phyloP scores from a whole-genome alignment of 306 rosid genomes.

The Lathyrus aphaca region DNA sequence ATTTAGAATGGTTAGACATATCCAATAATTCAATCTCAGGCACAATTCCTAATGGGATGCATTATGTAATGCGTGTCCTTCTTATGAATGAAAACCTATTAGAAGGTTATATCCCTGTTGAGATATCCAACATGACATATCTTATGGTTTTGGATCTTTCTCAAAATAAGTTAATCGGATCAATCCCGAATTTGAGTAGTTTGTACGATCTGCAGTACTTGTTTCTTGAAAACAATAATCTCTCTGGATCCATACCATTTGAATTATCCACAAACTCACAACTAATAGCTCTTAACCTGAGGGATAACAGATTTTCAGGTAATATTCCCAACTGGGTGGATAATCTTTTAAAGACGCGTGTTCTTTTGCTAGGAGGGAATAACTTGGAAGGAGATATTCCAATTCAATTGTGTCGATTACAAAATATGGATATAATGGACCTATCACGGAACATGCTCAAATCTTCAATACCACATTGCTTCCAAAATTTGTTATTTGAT shows the following conservation, averaged over 20 bases:
- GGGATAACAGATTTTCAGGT: slow-evolving; percentile 24
- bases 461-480: neutral
- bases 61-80: rapidly evolving
- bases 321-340: slow-evolving; percentile 8
- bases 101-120: slow-evolving; percentile 35
- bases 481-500: neutral
- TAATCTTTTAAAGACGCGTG: neutral
- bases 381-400: neutral
- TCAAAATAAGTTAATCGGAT: slow-evolving; percentile 20
- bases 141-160: slow-evolving; percentile 27
- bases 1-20: rapidly evolving
- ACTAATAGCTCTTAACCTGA: neutral
- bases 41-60: slow-evolving; percentile 22
- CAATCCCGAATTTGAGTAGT: neutral
- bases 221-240: slow-evolving; percentile 21
- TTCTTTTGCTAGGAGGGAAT: slow-evolving; percentile 31
- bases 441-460: neutral
- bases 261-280: neutral
- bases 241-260: neutral
- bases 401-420: neutral
- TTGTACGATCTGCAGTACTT: neutral
- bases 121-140: neutral
- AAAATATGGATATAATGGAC: neutral
- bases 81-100: slow-evolving; percentile 4
- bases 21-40: slow-evolving; percentile 31